phyloP scores from a whole-genome alignment of 2,329 filamentous ascomycete genomes.

The Calonectria honghensis region DNA sequence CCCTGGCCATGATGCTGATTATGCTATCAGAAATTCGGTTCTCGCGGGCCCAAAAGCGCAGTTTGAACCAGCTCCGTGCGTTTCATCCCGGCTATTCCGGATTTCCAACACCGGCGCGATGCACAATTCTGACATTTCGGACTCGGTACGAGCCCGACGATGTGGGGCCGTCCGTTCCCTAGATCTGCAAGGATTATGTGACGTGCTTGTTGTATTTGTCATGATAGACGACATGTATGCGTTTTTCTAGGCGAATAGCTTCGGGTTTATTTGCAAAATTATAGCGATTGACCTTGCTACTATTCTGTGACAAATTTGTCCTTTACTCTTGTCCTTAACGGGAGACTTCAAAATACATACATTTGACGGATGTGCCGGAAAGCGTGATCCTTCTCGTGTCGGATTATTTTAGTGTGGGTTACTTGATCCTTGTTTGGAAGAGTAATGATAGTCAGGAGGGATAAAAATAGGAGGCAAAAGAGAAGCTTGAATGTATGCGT shows the following conservation, averaged over 20 bases:
- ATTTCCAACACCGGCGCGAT: neutral
- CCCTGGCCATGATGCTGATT: neutral
- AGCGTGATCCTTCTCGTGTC: neutral
- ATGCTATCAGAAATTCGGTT: neutral
- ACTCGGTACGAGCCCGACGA: neutral
- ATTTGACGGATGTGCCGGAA: neutral
- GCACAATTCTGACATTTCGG: neutral
- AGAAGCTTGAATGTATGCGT: neutral
- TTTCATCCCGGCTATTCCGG: neutral
- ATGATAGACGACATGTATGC: neutral
- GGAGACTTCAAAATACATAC: neutral
- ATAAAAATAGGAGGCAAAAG: fast-evolving
- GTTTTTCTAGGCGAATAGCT: neutral
- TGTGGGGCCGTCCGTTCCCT: neutral
- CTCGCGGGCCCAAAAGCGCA: neutral
- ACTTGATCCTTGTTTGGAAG: too few species aligned
- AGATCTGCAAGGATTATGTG: neutral
- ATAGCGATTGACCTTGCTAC: neutral
- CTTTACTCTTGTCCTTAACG: neutral
- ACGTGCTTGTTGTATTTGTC: neutral
- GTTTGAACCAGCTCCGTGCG: neutral
- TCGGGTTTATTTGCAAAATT: neutral
- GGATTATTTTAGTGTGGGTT: neutral
- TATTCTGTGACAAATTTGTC: neutral
- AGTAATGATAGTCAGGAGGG: neutral